These are phyloP conservation scores for Beauveria scarabaeidicola DNA, from an alignment of 2,329 filamentous ascomycete species.

Conservation along the genomic window DNA sequence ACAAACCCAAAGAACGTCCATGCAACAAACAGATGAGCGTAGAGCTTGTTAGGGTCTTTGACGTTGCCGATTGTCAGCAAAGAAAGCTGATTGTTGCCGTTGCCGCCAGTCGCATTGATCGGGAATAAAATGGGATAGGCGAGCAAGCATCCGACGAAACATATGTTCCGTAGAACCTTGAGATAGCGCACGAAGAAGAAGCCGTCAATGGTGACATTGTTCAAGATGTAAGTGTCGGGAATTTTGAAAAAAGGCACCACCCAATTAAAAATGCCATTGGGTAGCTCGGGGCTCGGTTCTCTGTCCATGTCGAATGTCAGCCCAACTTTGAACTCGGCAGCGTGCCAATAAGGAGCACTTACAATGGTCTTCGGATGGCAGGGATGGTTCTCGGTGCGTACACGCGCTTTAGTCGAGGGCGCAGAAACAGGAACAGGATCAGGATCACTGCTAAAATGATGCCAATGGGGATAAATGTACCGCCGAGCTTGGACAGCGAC, in stretches of 20 bases:
- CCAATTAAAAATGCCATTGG: conserved; percentile 59
- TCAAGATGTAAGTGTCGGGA: conserved; percentile 71
- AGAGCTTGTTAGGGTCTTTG: conserved; percentile 52
- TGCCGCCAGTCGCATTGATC: conserved; percentile 76
- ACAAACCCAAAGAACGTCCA: conserved; percentile 80
- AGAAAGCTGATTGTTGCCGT: conserved; percentile 57
- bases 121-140: conserved; percentile 85
- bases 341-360: conserved; percentile 12
- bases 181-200: conserved; percentile 77
- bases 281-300: conserved; percentile 50
- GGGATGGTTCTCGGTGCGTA: conserved; percentile 47
- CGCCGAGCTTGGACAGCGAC: conserved; percentile 30
- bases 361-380: conserved; percentile 37
- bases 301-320: conserved; percentile 20
- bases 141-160: conserved; percentile 72
- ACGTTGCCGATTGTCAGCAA: conserved; percentile 74
- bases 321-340: conserved; percentile 9
- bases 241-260: conserved; percentile 56
- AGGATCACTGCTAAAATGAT: conserved; percentile 43
- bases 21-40: conserved; percentile 70
- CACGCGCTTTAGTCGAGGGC: conserved; percentile 41
- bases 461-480: conserved; percentile 46
- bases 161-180: conserved; percentile 66
- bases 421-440: conserved; percentile 39
- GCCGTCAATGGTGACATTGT: conserved; percentile 85